Evolutionary conservation across 805 yeast species (phyloP), one percentile per base, ranked within the genome.

Genomic region (Scheffersomyces ergatensis): DNA sequence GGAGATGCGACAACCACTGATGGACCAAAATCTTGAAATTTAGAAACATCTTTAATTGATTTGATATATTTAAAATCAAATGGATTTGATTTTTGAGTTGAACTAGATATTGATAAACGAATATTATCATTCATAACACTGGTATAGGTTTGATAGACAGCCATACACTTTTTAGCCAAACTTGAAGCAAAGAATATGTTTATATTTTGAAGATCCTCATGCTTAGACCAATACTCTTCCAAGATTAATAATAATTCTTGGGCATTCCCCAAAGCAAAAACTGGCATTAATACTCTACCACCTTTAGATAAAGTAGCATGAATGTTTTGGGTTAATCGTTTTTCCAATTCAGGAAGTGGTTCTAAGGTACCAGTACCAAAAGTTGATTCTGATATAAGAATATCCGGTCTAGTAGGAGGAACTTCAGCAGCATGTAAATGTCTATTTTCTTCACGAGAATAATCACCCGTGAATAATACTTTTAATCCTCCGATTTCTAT

Each of bases 331-430:
- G 95, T 87, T 46, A 93, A 68, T 51, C 90, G 78, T 12, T 78
- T 71, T 61, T 93, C 99, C 60, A 90, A 84, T 45, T 88, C 96
- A 18, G 76, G 60, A 46, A 97, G 72, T 2, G 97, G 95, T 57
- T 89, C 96, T 58, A 90, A 97, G 0, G 96, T 88, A 30, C 97
- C 97, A 0, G 98, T 93, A 42, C 99, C 99, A 60, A 90, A 93
- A 1, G 99, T 93, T 4, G 97, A 85, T 62, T 93, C 99, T 2
- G 95, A 85, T 53, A 93, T 90, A 36, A 93, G 70, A 17, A 93
- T 77, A 63, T 93, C 98, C 0, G 98, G 97, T 46, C 85, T 74
- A 2, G 68, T 65, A 4, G 90, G 86, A 0, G 99, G 99, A 2
- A 93, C 83, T 62, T 93, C 99, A 0, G 99, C 99, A 3, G 89